Evolutionary conservation across 352 stramenopile genomes (phyloP), one percentile per base, ranked within the genome.

Genomic region (Globisporangium iwayamae): DNA sequence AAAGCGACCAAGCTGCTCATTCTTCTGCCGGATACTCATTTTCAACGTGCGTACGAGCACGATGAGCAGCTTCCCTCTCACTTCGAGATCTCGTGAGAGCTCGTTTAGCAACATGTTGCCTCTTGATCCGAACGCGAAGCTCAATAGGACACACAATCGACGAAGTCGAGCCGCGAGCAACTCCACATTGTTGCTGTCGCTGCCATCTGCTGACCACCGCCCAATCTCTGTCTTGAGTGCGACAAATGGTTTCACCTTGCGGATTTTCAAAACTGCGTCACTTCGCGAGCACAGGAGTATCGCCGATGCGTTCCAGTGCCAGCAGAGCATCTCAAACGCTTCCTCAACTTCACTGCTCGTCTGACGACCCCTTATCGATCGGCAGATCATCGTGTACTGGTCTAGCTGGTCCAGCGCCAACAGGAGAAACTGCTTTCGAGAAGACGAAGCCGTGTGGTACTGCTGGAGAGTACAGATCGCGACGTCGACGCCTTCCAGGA

Each of bases 221-320:
- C 34, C 55, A 41, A 75, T 22, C 51, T 54, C 32, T 52, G 28
- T 7, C 74, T 14, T 53, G 62, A 60, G 18, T 4, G 56, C 60
- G 28, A 34, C 13, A 71, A 45, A 14, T 61, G 58, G 41, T 7
- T 70, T 68, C 4, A 60, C 50, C 54, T 73, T 78, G 56, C 68
- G 66, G 18, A 76, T 66, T 2, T 54, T 34, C n/a, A 74, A 63
- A 1, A 69, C 66, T 43, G 25, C 48, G 9, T 76, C 64, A 47
- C 72, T 81, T 16, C 84, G 76, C 4, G 75, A 69, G 61, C 81
- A 90, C 60, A 91, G 25, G 46, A 87, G 66, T 65, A 78, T 57
- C 9, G 63, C 73, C 1, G 68, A 72, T 30, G 71, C 62, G 14
- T 73, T 78, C 84, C 81, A 93, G 54, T 93, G 81, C 84, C 84